A percentile compares a stretch with the other conserved stretches of the same genome.
Evolutionary conservation across 495 filamentous ascomycete genomes (phyloP).

Genomic region (Podospora pseudopauciseta): DNA sequence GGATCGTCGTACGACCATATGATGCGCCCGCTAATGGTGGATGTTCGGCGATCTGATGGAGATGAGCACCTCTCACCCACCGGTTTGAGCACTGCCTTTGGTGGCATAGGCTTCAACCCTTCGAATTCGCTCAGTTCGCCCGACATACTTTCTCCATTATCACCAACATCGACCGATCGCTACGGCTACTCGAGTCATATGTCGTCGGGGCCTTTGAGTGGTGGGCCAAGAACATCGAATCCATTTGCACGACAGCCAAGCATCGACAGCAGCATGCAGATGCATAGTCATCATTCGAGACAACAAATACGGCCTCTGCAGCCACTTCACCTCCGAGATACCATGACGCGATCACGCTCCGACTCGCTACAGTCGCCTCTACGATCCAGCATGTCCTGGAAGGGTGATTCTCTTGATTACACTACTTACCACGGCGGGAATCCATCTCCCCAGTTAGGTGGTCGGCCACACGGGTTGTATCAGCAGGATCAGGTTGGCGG

Average conservation of each 20-base stretch:
- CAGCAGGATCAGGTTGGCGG: constrained; percentile 30
- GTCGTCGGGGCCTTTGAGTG: constrained; percentile 44
- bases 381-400: constrained; percentile 60
- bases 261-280: constrained; percentile 45
- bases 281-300: constrained; percentile 39
- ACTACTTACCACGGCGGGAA: constrained; percentile 41
- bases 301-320: constrained; percentile 51
- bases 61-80: constrained; percentile 59
- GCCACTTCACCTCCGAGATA: constrained; percentile 57
- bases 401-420: constrained; percentile 57
- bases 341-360: constrained; percentile 55
- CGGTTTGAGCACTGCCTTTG: constrained; percentile 59
- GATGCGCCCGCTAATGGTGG: constrained; percentile 59
- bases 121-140: constrained; percentile 43
- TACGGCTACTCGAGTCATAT: constrained; percentile 51
- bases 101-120: constrained; percentile 56
- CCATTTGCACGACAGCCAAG: constrained; percentile 53
- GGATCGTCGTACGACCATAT: constrained; percentile 51
- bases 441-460: constrained; percentile 43
- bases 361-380: constrained; percentile 58
- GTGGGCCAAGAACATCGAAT: constrained; percentile 50
- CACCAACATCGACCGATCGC: constrained; percentile 48
- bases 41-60: constrained; percentile 54
- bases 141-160: constrained; percentile 54
- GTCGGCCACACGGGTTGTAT: constrained; percentile 39